phyloP scores from a whole-genome alignment of 139 green algal genomes.

The Spirogloea muscicola region DNA sequence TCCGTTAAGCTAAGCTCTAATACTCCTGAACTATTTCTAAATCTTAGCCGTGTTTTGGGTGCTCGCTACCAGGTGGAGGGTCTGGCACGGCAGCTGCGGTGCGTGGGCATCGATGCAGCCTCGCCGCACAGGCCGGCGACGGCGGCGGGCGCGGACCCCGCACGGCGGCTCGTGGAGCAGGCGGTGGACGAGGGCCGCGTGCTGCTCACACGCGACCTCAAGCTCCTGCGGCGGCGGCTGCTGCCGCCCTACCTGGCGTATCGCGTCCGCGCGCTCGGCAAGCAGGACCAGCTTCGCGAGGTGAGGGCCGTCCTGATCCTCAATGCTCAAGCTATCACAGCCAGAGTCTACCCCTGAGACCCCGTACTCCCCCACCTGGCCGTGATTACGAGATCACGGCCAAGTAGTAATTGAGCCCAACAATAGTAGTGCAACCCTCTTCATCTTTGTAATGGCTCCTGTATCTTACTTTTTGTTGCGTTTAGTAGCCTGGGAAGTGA shows the following conservation, averaged over 20 bases:
- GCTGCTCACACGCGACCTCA: slow-evolving; percentile 30
- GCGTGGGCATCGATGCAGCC: slow-evolving; percentile 33
- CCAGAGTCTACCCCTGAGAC: too few relatives aligned
- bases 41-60: neutral
- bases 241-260: slow-evolving; percentile 17
- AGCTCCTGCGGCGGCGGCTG: slow-evolving; percentile 25
- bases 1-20: neutral
- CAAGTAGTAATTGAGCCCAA: too few relatives aligned
- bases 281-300: slow-evolving; percentile 33
- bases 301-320: too few relatives aligned
- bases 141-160: too few relatives aligned
- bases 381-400: too few relatives aligned
- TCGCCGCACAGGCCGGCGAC: neutral
- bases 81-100: slow-evolving; percentile 31
- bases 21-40: neutral
- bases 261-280: slow-evolving; percentile 2
- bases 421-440: too few relatives aligned
- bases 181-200: slow-evolving; percentile 28
- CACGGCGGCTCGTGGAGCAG: slow-evolving; percentile 29
- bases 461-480: too few relatives aligned
- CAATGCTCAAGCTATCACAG: too few relatives aligned
- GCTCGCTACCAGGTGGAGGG: slow-evolving; percentile 40
- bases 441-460: too few relatives aligned
- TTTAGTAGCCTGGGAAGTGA: too few relatives aligned
- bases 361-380: too few relatives aligned